Evolutionary conservation across 192 early-diverging fungal species (phyloP), one percentile per base, ranked within the genome.

Genomic region (Radiomyces spectabilis): DNA sequence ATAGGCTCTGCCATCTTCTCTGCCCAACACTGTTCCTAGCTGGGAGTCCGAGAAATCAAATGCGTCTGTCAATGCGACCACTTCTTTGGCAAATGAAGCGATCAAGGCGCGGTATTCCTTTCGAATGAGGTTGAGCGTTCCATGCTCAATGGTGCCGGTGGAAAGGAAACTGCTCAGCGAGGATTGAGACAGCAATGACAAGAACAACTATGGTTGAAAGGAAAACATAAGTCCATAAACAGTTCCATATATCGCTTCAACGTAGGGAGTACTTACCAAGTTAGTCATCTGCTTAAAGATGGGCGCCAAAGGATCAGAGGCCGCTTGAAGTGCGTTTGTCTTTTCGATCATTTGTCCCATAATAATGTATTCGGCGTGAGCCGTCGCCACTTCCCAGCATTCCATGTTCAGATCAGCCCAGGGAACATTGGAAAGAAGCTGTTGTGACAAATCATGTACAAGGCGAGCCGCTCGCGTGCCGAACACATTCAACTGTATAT

Each of bases 291-390:
- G 13, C 46, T 65, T 41, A 57, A 59, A 9, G 49, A 62, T 55
- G 61, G 74, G 48, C n/a, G 45, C 25, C 42, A 59, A 31, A 8
- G 39, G 19, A 39, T 58, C 58, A 21, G 58, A 26, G 6, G 31
- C 39, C 16, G n/a, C 42, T 13, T 60, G 41, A 10, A 29, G 9
- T 1, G 43, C 48, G 6, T 83, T 61, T 35, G 65, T 69, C 24
- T 76, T 68, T n/a, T 53, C 13, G 35, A 75, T 68, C 51, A 87
- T 82, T 47, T 82, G 76, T 9, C 65, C 65, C 13, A 85, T 65
- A 5, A 93, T 57, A 8, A 84, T 78, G 65, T 82, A 88, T 63
- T 93, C 80, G 24, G 83, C 78, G 58, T 93, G 87, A 4, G 90
- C 90, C 35, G 81, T 71, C 52, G 72, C 77, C 39, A 86, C 65